Percentiles rank a stretch among this genome's conserved stretches.
These are phyloP conservation scores for Aechmea fasciata DNA, from an alignment of 176 grass and related monocot genomes.

Conservation along the genomic window DNA sequence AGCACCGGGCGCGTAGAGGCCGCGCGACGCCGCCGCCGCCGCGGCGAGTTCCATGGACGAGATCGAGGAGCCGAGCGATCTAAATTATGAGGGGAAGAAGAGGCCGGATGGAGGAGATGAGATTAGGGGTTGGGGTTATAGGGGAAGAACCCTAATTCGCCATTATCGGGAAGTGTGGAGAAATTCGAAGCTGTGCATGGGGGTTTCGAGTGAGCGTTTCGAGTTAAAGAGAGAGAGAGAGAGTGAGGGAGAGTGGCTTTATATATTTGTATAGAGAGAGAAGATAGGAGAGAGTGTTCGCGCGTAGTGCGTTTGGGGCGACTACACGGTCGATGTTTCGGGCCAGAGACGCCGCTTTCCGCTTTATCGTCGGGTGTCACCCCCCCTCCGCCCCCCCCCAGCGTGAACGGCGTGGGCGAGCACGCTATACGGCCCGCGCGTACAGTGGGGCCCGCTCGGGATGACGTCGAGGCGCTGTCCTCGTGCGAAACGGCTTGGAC, in stretches of 20 bases:
- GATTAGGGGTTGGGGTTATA: background rate
- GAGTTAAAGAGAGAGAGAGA: background rate
- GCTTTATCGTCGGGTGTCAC: background rate
- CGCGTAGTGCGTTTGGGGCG: background rate
- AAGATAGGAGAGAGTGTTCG: background rate
- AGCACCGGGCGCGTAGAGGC: background rate
- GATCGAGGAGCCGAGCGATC: too few species aligned
- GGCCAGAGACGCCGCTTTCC: conserved; percentile 4
- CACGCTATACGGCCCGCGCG: too few species aligned
- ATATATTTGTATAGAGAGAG: background rate
- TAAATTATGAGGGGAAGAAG: too few species aligned
- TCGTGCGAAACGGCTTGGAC: too few species aligned
- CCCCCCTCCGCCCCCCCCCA: background rate
- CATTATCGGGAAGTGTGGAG: background rate
- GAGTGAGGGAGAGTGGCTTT: too few species aligned
- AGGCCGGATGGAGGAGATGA: background rate
- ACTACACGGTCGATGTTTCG: background rate
- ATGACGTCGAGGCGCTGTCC: too few species aligned
- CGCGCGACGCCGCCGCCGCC: background rate
- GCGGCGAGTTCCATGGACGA: conserved; percentile 3
- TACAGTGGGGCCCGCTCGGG: too few species aligned
- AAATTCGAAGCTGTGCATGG: background rate
- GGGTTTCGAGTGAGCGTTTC: background rate
- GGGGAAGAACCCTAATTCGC: background rate
- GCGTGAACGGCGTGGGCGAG: background rate